phyloP scores from a whole-genome alignment of 352 stramenopile genomes.

The Globisporangium irregulare region DNA sequence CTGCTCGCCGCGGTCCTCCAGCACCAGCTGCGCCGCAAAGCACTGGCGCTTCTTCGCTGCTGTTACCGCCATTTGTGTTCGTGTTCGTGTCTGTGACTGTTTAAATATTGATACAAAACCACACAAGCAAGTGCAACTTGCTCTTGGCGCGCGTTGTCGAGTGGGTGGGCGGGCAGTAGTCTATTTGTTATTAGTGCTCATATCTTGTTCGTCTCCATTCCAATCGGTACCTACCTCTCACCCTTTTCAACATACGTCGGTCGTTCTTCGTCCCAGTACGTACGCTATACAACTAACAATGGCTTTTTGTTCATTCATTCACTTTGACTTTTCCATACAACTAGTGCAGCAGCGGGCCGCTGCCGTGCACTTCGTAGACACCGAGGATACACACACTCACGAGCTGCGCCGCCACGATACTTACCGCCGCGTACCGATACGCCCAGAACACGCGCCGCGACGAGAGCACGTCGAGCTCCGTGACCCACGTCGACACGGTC shows the following conservation, averaged over 20 bases:
- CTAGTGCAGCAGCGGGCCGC: slow-evolving; percentile 28
- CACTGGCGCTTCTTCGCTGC: slow-evolving; percentile 8
- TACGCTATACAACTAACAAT: neutral
- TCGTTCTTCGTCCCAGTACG: neutral
- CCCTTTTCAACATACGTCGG: neutral
- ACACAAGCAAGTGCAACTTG: neutral
- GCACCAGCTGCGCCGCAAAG: slow-evolving; percentile 13
- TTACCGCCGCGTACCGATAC: slow-evolving; percentile 52
- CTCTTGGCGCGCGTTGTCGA: neutral
- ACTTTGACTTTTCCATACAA: slow-evolving; percentile 7
- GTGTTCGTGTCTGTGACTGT: neutral
- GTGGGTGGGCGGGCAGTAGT: neutral
- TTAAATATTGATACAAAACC: neutral
- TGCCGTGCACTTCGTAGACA: slow-evolving; percentile 41
- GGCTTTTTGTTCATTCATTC: neutral
- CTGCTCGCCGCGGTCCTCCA: neutral
- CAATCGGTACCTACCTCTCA: neutral
- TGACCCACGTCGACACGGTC: slow-evolving; percentile 67
- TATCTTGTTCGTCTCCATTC: neutral
- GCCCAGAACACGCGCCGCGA: slow-evolving; percentile 43
- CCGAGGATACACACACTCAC: slow-evolving; percentile 57
- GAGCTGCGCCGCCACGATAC: slow-evolving; percentile 48
- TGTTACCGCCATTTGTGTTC: neutral
- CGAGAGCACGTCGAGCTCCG: slow-evolving; percentile 51
- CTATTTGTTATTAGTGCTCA: slow-evolving; percentile 9